Evolutionary conservation across 176 grass and related monocot genomes (phyloP), one percentile per base, ranked within the genome.

Genomic region (Oryza coarctata): DNA sequence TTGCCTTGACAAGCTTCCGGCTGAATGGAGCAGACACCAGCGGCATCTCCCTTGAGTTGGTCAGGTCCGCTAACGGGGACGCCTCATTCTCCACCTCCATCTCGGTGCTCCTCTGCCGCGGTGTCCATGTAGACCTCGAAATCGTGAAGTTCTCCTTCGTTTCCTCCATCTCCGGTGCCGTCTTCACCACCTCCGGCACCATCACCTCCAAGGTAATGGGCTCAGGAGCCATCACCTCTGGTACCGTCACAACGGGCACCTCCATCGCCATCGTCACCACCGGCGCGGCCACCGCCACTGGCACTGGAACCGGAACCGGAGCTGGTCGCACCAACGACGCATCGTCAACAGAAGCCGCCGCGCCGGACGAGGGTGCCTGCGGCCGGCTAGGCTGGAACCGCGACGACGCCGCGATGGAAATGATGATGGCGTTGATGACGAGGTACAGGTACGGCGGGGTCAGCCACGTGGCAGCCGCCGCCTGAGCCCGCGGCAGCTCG

Each of bases 381-480:
- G 2, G 64, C 15, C 75, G 76, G 33, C 2, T 45, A 3, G 63
- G 6, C 78, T 92, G 93, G 89, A 94, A 99, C 34, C 85, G 80
- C 7, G 97, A 96, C 0, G 91, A 94, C 2, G 93, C 97, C 40
- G 87, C 97, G 80, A 99, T 99, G 74, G 91, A 99, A 77, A 99
- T 65, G 65, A 99, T 99, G 85, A 99, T 96, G 43, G 80, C 93
- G 83, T 99, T 99, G 87, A 99, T 92, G 87, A 96, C 76, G 75
- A 99, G 64, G 77, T 94, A 96, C 6, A 99, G 86, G 71, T 96
- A 99, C 8, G 97, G 97, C 69, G 97, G 97, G 47, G 91, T 91
- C 49, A 99, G 76, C 91, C 97, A 99, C 0, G 85, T 63, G 0
- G 87, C 67, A 15, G 80, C 71, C 0, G 61, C 75, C 5, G 82